These are phyloP conservation scores for Fusarium cyanostomum DNA, from an alignment of 2,329 filamentous ascomycete species.

Conservation along the genomic window DNA sequence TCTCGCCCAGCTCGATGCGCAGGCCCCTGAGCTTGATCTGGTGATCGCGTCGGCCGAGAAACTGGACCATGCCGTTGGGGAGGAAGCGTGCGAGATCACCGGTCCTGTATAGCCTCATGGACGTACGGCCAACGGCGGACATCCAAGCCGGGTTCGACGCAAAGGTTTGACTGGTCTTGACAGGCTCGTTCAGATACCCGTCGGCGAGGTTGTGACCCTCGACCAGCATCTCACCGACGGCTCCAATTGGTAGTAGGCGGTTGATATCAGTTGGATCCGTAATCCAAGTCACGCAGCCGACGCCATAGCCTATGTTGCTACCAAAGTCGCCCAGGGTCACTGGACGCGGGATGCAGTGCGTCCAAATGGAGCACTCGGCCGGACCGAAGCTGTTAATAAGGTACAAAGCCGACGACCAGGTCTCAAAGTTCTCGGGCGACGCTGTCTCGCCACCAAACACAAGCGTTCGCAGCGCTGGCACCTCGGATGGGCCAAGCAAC, in stretches of 20 bases:
- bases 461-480: constrained; percentile 4
- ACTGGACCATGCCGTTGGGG: constrained; percentile 26
- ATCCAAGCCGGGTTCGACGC: constrained; percentile 3
- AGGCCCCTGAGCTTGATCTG: constrained; percentile 43
- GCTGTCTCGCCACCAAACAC: constrained; percentile 4
- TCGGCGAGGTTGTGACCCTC: constrained; percentile 14
- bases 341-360: neutral
- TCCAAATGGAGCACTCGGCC: neutral
- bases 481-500: constrained; percentile 4
- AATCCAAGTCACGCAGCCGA: constrained; percentile 11
- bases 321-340: neutral
- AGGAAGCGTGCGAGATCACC: constrained; percentile 29
- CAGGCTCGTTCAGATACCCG: constrained; percentile 42
- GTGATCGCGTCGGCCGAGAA: constrained; percentile 35
- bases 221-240: constrained; percentile 17
- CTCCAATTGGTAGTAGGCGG: constrained; percentile 10
- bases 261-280: constrained; percentile 21
- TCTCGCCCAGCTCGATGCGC: constrained; percentile 39
- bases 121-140: neutral
- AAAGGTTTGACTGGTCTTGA: constrained; percentile 48
- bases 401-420: neutral
- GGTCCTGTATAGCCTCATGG: constrained; percentile 27
- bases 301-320: constrained; percentile 6
- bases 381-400: constrained; percentile 10
- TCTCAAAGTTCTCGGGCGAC: neutral